Percentiles rank a stretch among this genome's conserved stretches.
Conservation (phyloP, 805 yeast genomes). For the Candida tibetensis region DNA sequence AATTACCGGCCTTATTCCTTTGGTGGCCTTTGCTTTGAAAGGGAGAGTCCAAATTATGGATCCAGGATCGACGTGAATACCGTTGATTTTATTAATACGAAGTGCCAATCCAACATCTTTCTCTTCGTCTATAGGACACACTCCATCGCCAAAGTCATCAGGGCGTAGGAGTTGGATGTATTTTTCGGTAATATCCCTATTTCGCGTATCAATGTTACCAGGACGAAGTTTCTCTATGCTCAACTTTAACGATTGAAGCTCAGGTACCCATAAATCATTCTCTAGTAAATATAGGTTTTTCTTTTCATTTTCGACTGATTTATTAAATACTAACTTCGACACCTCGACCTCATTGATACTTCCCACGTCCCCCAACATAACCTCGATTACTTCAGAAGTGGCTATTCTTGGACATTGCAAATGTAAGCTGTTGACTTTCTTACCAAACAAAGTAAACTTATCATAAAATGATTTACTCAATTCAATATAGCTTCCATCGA, state of each 20-base stretch:
- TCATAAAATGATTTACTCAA: constrained; percentile 24
- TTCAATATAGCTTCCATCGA: constrained; percentile 31
- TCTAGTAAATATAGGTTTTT: constrained; percentile 7
- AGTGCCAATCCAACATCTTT: constrained; percentile 16
- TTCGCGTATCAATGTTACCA: constrained; percentile 41
- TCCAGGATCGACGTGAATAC: constrained; percentile 22
- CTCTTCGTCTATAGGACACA: constrained; percentile 2
- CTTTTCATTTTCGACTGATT: constrained; percentile 11
- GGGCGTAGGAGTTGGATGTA: constrained; percentile 15
- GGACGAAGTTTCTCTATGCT: constrained; percentile 44
- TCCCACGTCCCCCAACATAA: constrained; percentile 28
- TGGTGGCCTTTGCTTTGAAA: constrained; percentile 10
- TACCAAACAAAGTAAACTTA: constrained; percentile 23
- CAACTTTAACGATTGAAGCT: constrained; percentile 42
- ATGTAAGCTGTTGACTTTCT: constrained; percentile 22
- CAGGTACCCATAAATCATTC: constrained; percentile 39
- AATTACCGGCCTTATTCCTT: constrained; percentile 11
- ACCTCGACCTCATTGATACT: constrained; percentile 23
- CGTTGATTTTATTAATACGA: constrained; percentile 33
- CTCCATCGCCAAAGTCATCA: constrained; percentile 4
- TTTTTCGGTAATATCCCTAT: constrained; percentile 28
- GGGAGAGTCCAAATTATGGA: constrained; percentile 31
- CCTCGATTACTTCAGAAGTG: constrained; percentile 25
- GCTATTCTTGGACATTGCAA: constrained; percentile 27
- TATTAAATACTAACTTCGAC: constrained; percentile 14